These are phyloP conservation scores for Fusarium haematococcum DNA, from an alignment of 2,329 filamentous ascomycete species.

Conservation along the genomic window DNA sequence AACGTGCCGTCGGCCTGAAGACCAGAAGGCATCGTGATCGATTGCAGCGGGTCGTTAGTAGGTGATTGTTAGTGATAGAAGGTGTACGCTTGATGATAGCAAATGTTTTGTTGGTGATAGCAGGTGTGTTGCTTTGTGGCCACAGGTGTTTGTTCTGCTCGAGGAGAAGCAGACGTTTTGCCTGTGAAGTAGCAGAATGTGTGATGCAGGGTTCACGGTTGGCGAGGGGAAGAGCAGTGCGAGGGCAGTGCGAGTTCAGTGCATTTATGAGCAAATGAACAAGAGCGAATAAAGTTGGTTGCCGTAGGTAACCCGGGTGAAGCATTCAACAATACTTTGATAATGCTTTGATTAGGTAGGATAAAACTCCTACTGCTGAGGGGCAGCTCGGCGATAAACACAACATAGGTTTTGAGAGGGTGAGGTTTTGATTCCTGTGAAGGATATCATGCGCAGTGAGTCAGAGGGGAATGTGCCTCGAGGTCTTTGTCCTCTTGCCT, in stretches of 20 bases:
- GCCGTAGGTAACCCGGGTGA: neutral
- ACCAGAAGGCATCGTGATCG: conserved; percentile 29
- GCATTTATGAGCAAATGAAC: neutral
- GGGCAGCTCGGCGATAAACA: neutral
- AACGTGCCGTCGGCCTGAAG: conserved; percentile 26
- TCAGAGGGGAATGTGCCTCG: neutral
- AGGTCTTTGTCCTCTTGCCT: neutral
- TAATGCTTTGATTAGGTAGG: too few relatives aligned
- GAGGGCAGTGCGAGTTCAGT: neutral
- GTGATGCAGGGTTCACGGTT: neutral
- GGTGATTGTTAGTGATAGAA: neutral
- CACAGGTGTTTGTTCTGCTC: neutral
- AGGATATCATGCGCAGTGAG: neutral
- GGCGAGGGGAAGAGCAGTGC: neutral
- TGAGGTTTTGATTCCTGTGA: neutral
- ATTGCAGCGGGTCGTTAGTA: neutral
- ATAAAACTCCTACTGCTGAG: neutral
- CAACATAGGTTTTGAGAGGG: neutral
- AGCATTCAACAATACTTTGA: neutral
- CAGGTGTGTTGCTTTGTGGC: neutral
- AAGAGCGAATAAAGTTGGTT: neutral
- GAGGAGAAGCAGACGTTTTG: neutral
- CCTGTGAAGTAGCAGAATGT: neutral
- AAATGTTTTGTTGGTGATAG: neutral
- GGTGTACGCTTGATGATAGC: neutral